Evolutionary conservation across 805 yeast genomes (phyloP), one percentile per base, ranked within the genome.

Genomic region (Phaffomyces antillensis): DNA sequence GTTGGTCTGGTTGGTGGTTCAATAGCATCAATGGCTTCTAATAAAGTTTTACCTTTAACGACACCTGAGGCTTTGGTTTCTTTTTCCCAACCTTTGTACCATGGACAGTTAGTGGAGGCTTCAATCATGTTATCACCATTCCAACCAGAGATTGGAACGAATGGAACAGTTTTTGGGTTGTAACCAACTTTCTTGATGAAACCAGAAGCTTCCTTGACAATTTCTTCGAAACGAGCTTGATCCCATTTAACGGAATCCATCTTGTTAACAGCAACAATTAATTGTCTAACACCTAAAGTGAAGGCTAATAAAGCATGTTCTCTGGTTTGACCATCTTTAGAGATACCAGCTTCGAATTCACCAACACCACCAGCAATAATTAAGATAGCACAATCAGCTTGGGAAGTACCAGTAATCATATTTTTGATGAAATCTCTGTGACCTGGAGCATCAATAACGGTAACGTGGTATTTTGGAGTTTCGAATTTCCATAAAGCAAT

Each of bases 371-470:
- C 89, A 66, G 93, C 91, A 68, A 86, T 86, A 70, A 85, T 86
- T 71, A 85, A 83, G 63, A 85, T 82, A 70, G 95, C 95, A 74
- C 93, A 85, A 73, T 85, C 95, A 72, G 93, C 93, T 77, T 85
- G 95, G 67, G 95, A 85, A 65, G 95, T 86, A 84, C 95, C 95
- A 67, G 95, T 85, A 72, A 85, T 86, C 95, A 85, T 85, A 79
- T 85, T 85, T 85, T 85, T 85, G 81, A 85, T 86, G 89, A 85
- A 85, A 81, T 86, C 95, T 79, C 91, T 83, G 87, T 85, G 95
- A 75, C 95, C 95, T 72, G 95, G 95, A 67, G 95, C 93, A 70
- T 86, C 95, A 71, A 86, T 86, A 66, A 86, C 93, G 67, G 95
- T 86, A 66, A 86, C 95, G 70, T 83, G 78, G 86, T 81, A 86